A percentile compares a stretch with the other conserved stretches of the same genome.
Conservation (phyloP, 345 rosid genomes). For the Triadica sebifera region DNA sequence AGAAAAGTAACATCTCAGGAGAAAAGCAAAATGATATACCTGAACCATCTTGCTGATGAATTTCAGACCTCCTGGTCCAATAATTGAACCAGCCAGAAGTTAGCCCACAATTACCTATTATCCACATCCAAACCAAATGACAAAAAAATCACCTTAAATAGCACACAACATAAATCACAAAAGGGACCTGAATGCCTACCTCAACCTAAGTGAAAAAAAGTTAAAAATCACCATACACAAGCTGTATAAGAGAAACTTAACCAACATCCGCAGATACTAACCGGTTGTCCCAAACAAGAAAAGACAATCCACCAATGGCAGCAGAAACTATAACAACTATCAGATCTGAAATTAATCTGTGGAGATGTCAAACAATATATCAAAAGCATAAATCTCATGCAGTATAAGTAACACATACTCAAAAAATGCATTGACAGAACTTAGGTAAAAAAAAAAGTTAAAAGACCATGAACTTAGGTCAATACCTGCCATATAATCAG, state of each 20-base stretch:
- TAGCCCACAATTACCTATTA: constrained; percentile 92
- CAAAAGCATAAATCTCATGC: constrained; percentile 21
- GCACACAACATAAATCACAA: constrained; percentile 13
- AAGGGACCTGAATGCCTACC: constrained; percentile 14
- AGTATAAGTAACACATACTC: constrained; percentile 6
- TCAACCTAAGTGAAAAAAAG: neutral
- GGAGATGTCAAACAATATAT: constrained; percentile 19
- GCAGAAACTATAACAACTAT: constrained; percentile 97
- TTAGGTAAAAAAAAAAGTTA: constrained; percentile 1
- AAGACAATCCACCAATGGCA: constrained; percentile 94
- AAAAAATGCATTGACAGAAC: constrained; percentile 1
- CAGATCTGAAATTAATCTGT: constrained; percentile 94
- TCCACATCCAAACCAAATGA: constrained; percentile 9
- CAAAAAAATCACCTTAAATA: neutral
- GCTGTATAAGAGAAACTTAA: constrained; percentile 20
- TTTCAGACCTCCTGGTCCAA: constrained; percentile 98
- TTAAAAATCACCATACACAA: neutral
- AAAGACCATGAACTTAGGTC: neutral
- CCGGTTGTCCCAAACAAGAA: constrained; percentile 98
- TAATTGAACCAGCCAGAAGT: constrained; percentile 92
- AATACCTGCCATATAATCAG: neutral
- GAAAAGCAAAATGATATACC: constrained; percentile 41
- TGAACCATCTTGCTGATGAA: constrained; percentile 98
- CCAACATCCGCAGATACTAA: constrained; percentile 38
- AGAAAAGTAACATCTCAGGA: neutral